Percentiles rank a stretch among this genome's conserved stretches.
Evolutionary conservation across 2,329 filamentous ascomycete species (phyloP).

Genomic region (Fusarium transvaalense): DNA sequence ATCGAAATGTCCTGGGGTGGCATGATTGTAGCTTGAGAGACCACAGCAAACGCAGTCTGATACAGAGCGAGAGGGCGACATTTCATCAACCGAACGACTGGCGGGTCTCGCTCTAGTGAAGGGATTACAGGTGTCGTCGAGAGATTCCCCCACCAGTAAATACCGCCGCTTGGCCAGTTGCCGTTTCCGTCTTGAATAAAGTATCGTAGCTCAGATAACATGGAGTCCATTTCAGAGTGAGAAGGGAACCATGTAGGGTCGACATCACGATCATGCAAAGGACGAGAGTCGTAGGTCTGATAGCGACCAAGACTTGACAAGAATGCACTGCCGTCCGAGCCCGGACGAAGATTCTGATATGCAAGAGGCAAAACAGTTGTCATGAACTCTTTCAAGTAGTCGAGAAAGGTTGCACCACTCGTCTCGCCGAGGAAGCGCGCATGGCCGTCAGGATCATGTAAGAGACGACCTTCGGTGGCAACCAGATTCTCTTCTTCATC

Average conservation of each 20-base stretch:
- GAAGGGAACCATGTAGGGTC: conserved; percentile 58
- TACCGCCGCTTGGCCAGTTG: conserved; percentile 59
- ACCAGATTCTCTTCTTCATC: conserved; percentile 45
- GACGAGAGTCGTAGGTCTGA: conserved; percentile 61
- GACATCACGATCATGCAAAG: conserved; percentile 54
- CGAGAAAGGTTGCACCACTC: conserved; percentile 63
- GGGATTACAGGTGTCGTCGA: conserved; percentile 49
- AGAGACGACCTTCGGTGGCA: conserved; percentile 56
- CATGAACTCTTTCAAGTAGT: conserved; percentile 63
- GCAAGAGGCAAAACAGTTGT: conserved; percentile 54
- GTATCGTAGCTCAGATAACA: conserved; percentile 57
- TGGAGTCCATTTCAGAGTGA: conserved; percentile 52
- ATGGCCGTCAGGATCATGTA: conserved; percentile 60
- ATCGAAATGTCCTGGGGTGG: conserved; percentile 34
- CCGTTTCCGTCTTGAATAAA: conserved; percentile 62
- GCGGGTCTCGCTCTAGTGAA: conserved; percentile 35
- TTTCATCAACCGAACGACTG: conserved; percentile 41
- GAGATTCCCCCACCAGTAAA: conserved; percentile 63
- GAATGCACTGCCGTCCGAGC: conserved; percentile 51
- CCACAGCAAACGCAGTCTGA: conserved; percentile 60
- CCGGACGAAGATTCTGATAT: conserved; percentile 42
- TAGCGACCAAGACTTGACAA: conserved; percentile 59
- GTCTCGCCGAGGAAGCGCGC: conserved; percentile 63
- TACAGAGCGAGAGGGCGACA: conserved; percentile 59
- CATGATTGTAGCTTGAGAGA: conserved; percentile 49